Base-by-base conservation (phyloP, 305 asterid species). In the Stenogyne calaminthoides region DNA sequence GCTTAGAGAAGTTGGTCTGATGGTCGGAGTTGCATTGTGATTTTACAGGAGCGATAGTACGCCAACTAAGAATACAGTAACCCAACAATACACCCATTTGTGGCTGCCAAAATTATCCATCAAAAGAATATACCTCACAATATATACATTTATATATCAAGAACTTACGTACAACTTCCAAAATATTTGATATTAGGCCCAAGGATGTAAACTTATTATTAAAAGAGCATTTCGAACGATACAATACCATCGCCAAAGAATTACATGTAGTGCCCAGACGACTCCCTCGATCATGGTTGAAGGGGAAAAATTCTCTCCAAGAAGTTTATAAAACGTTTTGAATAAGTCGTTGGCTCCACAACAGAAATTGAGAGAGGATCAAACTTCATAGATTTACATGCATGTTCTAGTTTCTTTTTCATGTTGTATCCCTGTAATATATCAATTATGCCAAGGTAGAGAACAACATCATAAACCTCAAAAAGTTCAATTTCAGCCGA, bases 391-490 rank as follows among this genome's bases (percentile, higher is more conserved):
- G 97, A 85, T 82, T 95, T 95, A 78, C 75, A 90, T 0, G 80
- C 70, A 61, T 88, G 95, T 84, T 95, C 99, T 27, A 89, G 19
- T 73, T 85, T 92, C 94, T 95, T 95, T 69, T 61, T 90, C 80
- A 82, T 19, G 89, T 89, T 92, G 85, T 92, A 95, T 44, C 90
- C 89, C 86, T 95, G 99, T 71, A 95, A 70, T 81, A 92, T 86
- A 78, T 95, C 99, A 8, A 95, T 90, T 36, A 95, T 78, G 63
- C 99, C 99, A 19, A 93, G 90, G 77, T 90, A 95, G 40, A 95
- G 96, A 73, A 95, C 96, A 11, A 92, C 97, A 44, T 95, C 98
- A 32, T 95, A 92, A 36, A 95, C 96, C 88, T 92, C 99, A 64
- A 90, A 92, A 15, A 95, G 97, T 73, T 95, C 99, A 5, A 87